Conservation (phyloP, 2,329 filamentous ascomycete genomes). For the Trichophyton simii region DNA sequence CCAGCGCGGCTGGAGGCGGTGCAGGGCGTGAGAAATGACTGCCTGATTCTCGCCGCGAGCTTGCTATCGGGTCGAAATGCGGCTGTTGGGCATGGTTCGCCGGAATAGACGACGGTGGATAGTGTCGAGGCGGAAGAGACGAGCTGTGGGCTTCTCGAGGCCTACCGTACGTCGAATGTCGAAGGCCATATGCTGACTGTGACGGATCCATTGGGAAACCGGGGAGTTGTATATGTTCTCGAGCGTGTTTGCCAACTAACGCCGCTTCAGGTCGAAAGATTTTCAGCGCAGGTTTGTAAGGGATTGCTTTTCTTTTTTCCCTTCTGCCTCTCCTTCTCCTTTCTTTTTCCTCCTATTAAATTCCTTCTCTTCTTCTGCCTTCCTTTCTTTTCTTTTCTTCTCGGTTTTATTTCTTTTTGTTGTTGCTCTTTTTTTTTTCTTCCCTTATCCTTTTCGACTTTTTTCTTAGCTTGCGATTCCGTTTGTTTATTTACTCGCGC, state of each 20-base stretch:
- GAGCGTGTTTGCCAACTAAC: background rate
- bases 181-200: conserved; percentile 1
- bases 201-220: conserved; percentile 2
- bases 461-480: background rate
- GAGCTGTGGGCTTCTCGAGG: background rate
- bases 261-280: conserved; percentile 1
- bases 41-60: background rate
- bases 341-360: background rate
- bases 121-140: background rate
- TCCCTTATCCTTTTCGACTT: background rate
- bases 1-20: background rate
- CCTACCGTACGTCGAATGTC: background rate
- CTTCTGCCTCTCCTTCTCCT: background rate
- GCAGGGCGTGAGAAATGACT: background rate
- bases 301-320: background rate
- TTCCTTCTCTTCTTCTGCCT: background rate
- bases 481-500: background rate
- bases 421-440: background rate
- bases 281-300: background rate
- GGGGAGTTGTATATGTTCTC: background rate
- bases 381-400: background rate
- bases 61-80: background rate
- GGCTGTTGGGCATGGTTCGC: background rate
- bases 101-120: background rate
- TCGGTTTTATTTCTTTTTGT: background rate